phyloP scores from a whole-genome alignment of 2,329 filamentous ascomycete species.

The Paraphoma sp. region DNA sequence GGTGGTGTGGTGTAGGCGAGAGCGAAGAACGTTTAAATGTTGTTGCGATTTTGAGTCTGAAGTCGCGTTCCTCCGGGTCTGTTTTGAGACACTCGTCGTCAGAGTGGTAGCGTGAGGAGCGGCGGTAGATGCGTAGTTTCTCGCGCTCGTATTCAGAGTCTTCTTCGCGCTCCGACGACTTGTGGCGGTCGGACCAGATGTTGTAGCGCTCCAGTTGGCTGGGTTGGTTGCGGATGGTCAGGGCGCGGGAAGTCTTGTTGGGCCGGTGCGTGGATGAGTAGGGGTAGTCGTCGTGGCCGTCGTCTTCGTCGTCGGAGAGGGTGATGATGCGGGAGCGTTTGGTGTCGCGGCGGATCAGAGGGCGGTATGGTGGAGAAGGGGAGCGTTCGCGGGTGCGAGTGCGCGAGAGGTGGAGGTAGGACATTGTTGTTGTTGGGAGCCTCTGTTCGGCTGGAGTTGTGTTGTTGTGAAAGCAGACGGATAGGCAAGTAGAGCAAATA shows the following conservation, averaged over 20 bases:
- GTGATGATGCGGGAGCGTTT: conserved; percentile 32
- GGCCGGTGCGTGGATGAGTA: conserved; percentile 23
- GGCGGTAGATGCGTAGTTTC: neutral
- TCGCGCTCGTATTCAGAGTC: conserved; percentile 8
- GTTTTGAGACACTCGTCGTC: conserved; percentile 11
- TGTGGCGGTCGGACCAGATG: conserved; percentile 29
- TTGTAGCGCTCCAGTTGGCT: conserved; percentile 42
- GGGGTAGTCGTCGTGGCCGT: conserved; percentile 39
- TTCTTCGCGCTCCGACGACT: conserved; percentile 4
- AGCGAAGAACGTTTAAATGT: conserved; percentile 7
- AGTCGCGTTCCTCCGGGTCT: conserved; percentile 26
- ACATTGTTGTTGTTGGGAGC: conserved; percentile 25
- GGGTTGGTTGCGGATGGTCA: conserved; percentile 34
- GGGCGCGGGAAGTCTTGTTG: conserved; percentile 29
- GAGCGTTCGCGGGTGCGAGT: conserved; percentile 30
- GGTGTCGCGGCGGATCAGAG: conserved; percentile 30
- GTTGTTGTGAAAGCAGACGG: neutral
- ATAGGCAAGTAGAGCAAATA: neutral
- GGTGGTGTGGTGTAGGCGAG: conserved; percentile 19
- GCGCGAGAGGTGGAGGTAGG: conserved; percentile 28
- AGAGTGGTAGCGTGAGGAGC: neutral
- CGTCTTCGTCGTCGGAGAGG: conserved; percentile 31
- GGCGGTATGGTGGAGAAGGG: conserved; percentile 19
- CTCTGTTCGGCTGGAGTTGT: neutral
- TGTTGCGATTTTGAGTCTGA: conserved; percentile 29